A percentile compares a stretch with the other conserved stretches of the same genome.
phyloP scores from a whole-genome alignment of 352 stramenopile species.

The Pythium vanterpoolii region DNA sequence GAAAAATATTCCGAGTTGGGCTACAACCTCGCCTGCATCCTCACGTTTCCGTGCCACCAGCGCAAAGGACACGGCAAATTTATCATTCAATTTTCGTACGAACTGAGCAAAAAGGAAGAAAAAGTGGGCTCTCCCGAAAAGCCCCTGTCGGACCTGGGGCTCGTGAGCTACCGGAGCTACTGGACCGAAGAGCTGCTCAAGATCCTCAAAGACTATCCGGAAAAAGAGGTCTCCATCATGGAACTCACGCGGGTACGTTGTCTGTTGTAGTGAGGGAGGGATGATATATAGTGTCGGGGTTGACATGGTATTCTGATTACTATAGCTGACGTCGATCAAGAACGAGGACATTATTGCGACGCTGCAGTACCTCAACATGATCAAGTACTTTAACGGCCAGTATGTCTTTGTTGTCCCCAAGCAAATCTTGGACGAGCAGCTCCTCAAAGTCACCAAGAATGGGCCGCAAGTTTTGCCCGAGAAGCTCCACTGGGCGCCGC shows the following conservation, averaged over 20 bases:
- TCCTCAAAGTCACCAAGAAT: constrained; percentile 77
- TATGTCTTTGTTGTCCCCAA: constrained; percentile 97
- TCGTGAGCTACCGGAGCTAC: constrained; percentile 98
- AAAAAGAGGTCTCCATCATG: constrained; percentile 91
- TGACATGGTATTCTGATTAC: background rate
- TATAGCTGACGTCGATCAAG: constrained; percentile 84
- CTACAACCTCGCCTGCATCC: constrained; percentile 99
- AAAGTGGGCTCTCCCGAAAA: constrained; percentile 98
- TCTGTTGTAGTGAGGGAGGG: constrained; percentile 30
- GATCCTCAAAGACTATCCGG: constrained; percentile 80
- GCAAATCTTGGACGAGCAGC: constrained; percentile 85
- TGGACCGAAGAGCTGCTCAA: constrained; percentile 97
- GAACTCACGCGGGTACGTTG: constrained; percentile 84
- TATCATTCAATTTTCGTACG: constrained; percentile 99
- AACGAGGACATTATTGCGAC: constrained; percentile 99
- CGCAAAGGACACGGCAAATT: constrained; percentile 99
- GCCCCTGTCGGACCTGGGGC: constrained; percentile 97
- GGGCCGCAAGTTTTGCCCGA: constrained; percentile 65
- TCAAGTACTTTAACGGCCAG: constrained; percentile 99
- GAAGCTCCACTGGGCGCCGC: constrained; percentile 78
- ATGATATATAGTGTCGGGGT: background rate
- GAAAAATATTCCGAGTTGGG: constrained; percentile 98
- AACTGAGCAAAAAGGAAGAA: constrained; percentile 97
- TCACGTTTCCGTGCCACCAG: constrained; percentile 99
- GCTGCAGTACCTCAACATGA: constrained; percentile 97